A percentile compares a stretch with the other conserved stretches of the same genome.
phyloP scores from a whole-genome alignment of 2,329 filamentous ascomycete species.

The Colletotrichum sp. region DNA sequence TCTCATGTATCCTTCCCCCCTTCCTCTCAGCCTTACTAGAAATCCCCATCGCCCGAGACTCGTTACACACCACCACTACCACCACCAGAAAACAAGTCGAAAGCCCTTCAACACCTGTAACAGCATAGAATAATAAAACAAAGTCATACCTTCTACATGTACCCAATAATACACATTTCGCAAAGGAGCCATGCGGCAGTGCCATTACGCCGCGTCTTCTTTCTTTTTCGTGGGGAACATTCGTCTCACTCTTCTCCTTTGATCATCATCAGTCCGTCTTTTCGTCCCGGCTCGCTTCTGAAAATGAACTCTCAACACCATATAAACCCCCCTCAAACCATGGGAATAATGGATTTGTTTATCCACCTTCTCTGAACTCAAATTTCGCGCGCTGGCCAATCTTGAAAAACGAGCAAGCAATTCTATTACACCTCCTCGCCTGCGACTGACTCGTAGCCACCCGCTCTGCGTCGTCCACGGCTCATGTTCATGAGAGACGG shows the following conservation, averaged over 20 bases:
- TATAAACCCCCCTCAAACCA: not conserved
- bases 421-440: slow-evolving; percentile 56
- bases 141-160: slow-evolving; percentile 13
- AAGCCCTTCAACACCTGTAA: not conserved
- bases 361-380: not conserved
- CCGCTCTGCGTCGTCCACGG: slow-evolving; percentile 50
- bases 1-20: too few species aligned
- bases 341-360: not conserved
- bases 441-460: slow-evolving; percentile 68
- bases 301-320: not conserved
- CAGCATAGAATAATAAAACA: not conserved
- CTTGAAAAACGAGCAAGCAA: not conserved
- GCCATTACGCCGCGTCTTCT: not conserved
- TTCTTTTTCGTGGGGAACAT: slow-evolving; percentile 1
- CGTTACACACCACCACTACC: not conserved
- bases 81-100: not conserved
- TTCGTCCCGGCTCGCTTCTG: not conserved
- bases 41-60: not conserved
- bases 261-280: not conserved
- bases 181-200: slow-evolving; percentile 4
- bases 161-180: slow-evolving; percentile 10
- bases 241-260: not conserved
- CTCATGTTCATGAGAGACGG: slow-evolving; percentile 69
- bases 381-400: not conserved
- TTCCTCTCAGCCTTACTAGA: too few species aligned